These are phyloP conservation scores for Candida dendrica DNA, from an alignment of 805 yeast genomes.

Conservation along the genomic window DNA sequence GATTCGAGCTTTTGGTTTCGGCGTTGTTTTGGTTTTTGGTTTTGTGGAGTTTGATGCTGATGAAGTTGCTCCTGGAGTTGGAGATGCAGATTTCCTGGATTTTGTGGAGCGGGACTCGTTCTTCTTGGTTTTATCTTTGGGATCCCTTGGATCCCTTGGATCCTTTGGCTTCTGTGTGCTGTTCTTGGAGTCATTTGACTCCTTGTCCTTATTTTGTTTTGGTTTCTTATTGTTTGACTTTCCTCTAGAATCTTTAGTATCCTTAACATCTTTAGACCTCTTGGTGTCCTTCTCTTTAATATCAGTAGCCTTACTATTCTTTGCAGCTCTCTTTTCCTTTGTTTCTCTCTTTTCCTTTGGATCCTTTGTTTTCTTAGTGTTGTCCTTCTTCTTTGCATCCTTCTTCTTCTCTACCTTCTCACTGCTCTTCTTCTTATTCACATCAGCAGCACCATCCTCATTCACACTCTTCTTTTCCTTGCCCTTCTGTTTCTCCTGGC, in stretches of 20 bases:
- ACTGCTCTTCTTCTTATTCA: constrained; percentile 1
- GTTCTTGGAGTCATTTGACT: constrained; percentile 3
- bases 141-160: constrained; percentile 1
- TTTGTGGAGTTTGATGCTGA: not conserved
- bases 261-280: no score
- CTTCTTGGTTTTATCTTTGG: constrained; percentile 1
- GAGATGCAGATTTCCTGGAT: not conserved
- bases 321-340: constrained; percentile 5
- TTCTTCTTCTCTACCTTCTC: not conserved
- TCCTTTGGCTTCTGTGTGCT: constrained; percentile 2
- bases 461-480: constrained; percentile 1
- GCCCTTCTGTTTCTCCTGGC: not conserved
- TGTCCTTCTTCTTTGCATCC: not conserved
- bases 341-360: not conserved
- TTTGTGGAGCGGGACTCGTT: not conserved
- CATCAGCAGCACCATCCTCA: constrained; percentile 1
- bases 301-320: no score
- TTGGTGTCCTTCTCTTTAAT: no score
- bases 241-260: no score
- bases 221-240: not conserved
- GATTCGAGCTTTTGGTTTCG: not conserved
- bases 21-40: not conserved
- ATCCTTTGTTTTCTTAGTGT: not conserved
- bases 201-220: not conserved
- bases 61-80: not conserved